phyloP scores from a whole-genome alignment of 2,329 filamentous ascomycete species.

The Pseudophaeomoniella oleicola region DNA sequence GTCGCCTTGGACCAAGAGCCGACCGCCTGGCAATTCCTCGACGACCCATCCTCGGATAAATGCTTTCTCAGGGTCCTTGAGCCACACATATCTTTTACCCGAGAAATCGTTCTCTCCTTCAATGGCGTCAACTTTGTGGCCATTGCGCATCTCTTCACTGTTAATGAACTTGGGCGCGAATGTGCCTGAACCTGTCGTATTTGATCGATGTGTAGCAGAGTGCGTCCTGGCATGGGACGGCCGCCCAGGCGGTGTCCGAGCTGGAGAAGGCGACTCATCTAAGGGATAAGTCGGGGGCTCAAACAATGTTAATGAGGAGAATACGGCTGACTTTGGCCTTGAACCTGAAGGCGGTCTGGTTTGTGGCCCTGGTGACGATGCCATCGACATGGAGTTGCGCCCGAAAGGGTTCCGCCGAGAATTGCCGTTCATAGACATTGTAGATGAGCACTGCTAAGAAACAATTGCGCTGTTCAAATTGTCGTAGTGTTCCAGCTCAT shows the following conservation, averaged over 20 bases:
- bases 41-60: conserved; percentile 90
- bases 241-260: conserved; percentile 29
- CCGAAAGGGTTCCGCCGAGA: not conserved
- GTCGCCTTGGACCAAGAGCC: conserved; percentile 78
- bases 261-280: conserved; percentile 53
- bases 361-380: conserved; percentile 13
- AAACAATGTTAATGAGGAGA: conserved; percentile 41
- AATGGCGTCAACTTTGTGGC: conserved; percentile 49
- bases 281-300: conserved; percentile 44
- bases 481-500: no score
- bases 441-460: not conserved
- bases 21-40: conserved; percentile 56
- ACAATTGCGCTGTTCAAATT: not conserved
- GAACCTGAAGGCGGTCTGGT: conserved; percentile 22
- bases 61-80: conserved; percentile 71
- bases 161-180: conserved; percentile 97
- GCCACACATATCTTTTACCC: conserved; percentile 95
- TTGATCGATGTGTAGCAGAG: conserved; percentile 51
- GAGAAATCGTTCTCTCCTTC: conserved; percentile 99
- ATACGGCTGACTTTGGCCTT: conserved; percentile 63
- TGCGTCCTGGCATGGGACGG: conserved; percentile 27
- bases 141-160: conserved; percentile 56
- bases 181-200: conserved; percentile 55
- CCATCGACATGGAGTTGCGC: conserved; percentile 7
- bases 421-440: not conserved